Evolutionary conservation across 1,284 basidiomycete species (phyloP), one percentile per base, ranked within the genome.

Genomic region (Apiotrichum sp.): DNA sequence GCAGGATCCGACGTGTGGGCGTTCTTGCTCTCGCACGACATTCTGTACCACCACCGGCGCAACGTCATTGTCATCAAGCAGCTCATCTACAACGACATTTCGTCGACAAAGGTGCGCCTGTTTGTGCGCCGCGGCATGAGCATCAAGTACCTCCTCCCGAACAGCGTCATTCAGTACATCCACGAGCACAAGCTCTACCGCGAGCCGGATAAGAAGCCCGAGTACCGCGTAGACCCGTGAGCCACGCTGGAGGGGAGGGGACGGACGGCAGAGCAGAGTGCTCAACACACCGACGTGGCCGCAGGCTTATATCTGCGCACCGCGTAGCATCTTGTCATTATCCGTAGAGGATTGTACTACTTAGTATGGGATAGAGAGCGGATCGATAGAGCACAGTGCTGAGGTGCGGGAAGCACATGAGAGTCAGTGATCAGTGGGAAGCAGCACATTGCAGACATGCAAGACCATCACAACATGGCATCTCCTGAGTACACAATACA

Each of bases 11-110:
- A 92, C 68, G 88, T 98, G 75, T 82, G 80, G 80, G 79, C 79
- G 6, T 82, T 82, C 74, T 61, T 82, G 22, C 75, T 82, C 31
- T 79, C 78, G 0, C 80, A 82, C 66, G 80, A 82, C 66, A 76
- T 81, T 33, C 68, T 82, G 11, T 81, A 81, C 69, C 75, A 78
- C 64, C 76, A 79, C 61, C 66, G 77, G 43, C 82, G 86, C 70
- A 98, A 98, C 73, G 93, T 98, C 62, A 86, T 92, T 71, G 85
- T 98, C 63, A 88, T 96, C 68, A 87, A 89, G 56, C 95, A 98
- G 76, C 84, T 97, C 53, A 98, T 98, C 65, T 93, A 98, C 76
- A 98, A 98, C 74, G 95, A 99, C 73, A 95, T 99, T 48, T 95
- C 91, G 14, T 91, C 88, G 58, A 96, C 93, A 33, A 98, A 98